phyloP scores from a whole-genome alignment of 2,329 filamentous ascomycete genomes.

The Macrophomina phaseolina region DNA sequence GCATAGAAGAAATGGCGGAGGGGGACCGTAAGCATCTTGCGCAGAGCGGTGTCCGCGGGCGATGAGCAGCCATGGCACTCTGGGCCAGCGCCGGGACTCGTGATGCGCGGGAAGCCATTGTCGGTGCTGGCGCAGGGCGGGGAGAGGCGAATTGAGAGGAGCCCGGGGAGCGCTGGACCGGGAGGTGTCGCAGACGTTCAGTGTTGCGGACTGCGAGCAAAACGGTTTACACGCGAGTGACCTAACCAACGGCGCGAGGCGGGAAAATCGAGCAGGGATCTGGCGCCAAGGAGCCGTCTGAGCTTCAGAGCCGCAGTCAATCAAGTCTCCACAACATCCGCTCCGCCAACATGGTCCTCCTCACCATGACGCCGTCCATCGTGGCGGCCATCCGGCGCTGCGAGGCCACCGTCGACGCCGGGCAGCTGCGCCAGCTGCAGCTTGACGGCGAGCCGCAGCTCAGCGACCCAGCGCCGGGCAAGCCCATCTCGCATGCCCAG shows the following conservation, averaged over 20 bases:
- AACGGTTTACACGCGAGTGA: constrained; percentile 20
- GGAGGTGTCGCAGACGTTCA: constrained; percentile 19
- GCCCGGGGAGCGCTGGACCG: constrained; percentile 15
- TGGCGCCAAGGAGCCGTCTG: not conserved
- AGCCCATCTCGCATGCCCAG: constrained; percentile 74
- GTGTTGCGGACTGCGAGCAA: constrained; percentile 24
- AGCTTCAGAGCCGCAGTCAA: constrained; percentile 6
- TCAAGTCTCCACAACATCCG: constrained; percentile 15
- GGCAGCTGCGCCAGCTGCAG: constrained; percentile 35
- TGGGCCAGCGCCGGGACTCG: constrained; percentile 42
- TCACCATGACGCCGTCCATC: constrained; percentile 75
- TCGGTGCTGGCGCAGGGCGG: constrained; percentile 10
- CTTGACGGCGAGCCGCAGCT: constrained; percentile 56
- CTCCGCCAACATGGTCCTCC: constrained; percentile 67
- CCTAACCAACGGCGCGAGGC: constrained; percentile 16
- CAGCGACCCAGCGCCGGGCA: constrained; percentile 59
- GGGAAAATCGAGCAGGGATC: constrained; percentile 28
- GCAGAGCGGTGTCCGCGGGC: constrained; percentile 35
- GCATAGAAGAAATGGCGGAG: constrained; percentile 30
- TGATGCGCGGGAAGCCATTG: constrained; percentile 40
- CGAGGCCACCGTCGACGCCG: constrained; percentile 31
- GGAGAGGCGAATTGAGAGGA: constrained; percentile 4
- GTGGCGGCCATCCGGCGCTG: constrained; percentile 63
- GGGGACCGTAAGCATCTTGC: constrained; percentile 36
- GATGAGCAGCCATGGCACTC: constrained; percentile 34